Conservation (phyloP, 208 protist genomes). For the Trypanosoma platydactyli region DNA sequence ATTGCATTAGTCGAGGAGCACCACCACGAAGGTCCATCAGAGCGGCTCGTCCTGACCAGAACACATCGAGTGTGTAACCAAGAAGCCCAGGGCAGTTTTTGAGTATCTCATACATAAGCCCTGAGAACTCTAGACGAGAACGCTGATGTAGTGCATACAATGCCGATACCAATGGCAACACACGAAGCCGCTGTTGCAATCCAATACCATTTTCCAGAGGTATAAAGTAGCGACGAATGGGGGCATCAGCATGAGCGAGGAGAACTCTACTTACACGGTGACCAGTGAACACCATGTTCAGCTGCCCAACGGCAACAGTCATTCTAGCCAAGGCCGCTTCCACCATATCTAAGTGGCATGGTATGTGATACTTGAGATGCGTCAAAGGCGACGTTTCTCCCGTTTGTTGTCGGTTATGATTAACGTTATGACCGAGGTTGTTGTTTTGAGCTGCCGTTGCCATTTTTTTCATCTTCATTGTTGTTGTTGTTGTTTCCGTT, state of each 20-base stretch:
- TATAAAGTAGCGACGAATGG: slow-evolving; percentile 67
- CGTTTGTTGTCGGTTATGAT: neutral
- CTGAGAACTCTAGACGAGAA: slow-evolving; percentile 65
- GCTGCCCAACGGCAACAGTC: slow-evolving; percentile 64
- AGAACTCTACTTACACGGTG: slow-evolving; percentile 57
- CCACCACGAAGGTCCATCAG: slow-evolving; percentile 49
- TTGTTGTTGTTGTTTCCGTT: neutral
- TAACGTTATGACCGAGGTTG: slow-evolving; percentile 12
- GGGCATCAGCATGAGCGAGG: slow-evolving; percentile 43
- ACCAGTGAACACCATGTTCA: slow-evolving; percentile 72
- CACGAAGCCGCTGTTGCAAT: slow-evolving; percentile 76
- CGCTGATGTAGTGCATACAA: slow-evolving; percentile 74
- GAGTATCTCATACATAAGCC: slow-evolving; percentile 76
- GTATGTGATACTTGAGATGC: neutral
- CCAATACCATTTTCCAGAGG: slow-evolving; percentile 58
- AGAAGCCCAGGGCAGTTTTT: slow-evolving; percentile 78
- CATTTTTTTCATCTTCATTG: slow-evolving; percentile 1
- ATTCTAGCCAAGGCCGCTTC: slow-evolving; percentile 51
- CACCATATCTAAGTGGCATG: slow-evolving; percentile 13
- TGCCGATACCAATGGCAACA: slow-evolving; percentile 67
- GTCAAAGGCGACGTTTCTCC: neutral
- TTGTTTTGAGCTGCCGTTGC: neutral
- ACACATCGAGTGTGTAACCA: slow-evolving; percentile 65
- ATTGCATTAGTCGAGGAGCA: slow-evolving; percentile 48
- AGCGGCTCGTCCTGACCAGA: slow-evolving; percentile 57